Percentiles rank a stretch among this genome's conserved stretches.
Conservation (phyloP, 2,329 filamentous ascomycete species). For the Incumbomyces delicatus region DNA sequence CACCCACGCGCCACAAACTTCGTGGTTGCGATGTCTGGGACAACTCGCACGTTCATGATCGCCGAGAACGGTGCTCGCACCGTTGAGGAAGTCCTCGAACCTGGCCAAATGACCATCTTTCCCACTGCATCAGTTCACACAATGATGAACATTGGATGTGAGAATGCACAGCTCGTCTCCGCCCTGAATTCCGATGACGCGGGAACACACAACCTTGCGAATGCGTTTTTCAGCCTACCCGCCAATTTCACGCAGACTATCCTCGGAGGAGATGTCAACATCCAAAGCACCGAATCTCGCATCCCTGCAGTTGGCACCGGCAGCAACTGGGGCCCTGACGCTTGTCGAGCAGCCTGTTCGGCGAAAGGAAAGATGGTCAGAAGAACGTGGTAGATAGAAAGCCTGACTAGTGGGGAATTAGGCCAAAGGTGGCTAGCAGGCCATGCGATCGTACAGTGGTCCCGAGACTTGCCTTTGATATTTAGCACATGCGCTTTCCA, state of each 20-base stretch:
- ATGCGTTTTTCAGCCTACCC: constrained; percentile 35
- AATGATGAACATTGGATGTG: constrained; percentile 41
- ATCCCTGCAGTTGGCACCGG: constrained; percentile 35
- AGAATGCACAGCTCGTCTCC: constrained; percentile 40
- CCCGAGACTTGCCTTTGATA: too few species aligned
- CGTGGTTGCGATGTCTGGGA: constrained; percentile 40
- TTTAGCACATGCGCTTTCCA: too few species aligned
- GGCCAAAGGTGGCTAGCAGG: not conserved
- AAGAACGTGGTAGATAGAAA: constrained; percentile 2
- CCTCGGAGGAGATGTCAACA: constrained; percentile 10
- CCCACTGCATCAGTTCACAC: constrained; percentile 39
- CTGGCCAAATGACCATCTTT: constrained; percentile 43
- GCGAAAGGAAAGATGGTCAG: constrained; percentile 10
- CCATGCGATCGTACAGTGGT: too few species aligned
- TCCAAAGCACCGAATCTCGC: constrained; percentile 17
- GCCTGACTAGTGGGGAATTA: not conserved
- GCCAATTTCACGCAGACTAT: constrained; percentile 25
- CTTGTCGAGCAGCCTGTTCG: constrained; percentile 24
- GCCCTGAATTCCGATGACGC: constrained; percentile 41
- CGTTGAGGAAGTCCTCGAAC: constrained; percentile 32
- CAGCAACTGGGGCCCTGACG: constrained; percentile 30
- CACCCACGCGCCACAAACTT: constrained; percentile 41
- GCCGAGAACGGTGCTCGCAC: constrained; percentile 41
- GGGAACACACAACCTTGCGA: constrained; percentile 41
- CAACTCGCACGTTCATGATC: constrained; percentile 43